These are phyloP conservation scores for Chamaecyparis obtusa DNA, from an alignment of 75 land plant species.

Conservation along the genomic window DNA sequence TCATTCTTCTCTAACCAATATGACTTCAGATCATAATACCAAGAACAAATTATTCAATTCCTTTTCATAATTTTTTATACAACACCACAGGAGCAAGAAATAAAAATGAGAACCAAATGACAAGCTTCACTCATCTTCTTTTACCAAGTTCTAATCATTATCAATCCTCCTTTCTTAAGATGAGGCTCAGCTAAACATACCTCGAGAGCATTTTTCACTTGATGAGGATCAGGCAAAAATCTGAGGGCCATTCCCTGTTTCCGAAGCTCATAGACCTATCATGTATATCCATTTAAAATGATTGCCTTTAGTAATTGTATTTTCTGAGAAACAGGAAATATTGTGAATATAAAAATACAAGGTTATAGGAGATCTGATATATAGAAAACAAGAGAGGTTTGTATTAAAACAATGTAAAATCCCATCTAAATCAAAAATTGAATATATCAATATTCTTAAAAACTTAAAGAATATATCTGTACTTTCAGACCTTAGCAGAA, in stretches of 20 bases:
- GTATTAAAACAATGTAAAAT: not conserved
- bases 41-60: not conserved
- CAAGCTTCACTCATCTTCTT: not conserved
- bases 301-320: not conserved
- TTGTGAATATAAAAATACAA: not conserved
- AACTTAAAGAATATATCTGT: not conserved
- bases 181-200: constrained; percentile 6
- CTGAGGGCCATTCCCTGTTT: constrained; percentile 41
- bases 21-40: not conserved
- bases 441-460: not conserved
- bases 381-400: not conserved
- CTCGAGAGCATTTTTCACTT: constrained; percentile 51
- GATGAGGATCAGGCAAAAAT: constrained; percentile 46
- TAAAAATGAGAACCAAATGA: not conserved
- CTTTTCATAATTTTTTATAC: not conserved
- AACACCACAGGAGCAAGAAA: not conserved
- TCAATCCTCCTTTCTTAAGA: not conserved
- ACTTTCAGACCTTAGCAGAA: not conserved
- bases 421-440: not conserved
- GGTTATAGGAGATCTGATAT: not conserved
- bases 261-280: constrained; percentile 45
- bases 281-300: not conserved
- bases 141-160: not conserved
- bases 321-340: not conserved
- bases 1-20: not conserved